Evolutionary conservation across 2,329 filamentous ascomycete genomes (phyloP).

Genomic region (Fusarium sambucinum): DNA sequence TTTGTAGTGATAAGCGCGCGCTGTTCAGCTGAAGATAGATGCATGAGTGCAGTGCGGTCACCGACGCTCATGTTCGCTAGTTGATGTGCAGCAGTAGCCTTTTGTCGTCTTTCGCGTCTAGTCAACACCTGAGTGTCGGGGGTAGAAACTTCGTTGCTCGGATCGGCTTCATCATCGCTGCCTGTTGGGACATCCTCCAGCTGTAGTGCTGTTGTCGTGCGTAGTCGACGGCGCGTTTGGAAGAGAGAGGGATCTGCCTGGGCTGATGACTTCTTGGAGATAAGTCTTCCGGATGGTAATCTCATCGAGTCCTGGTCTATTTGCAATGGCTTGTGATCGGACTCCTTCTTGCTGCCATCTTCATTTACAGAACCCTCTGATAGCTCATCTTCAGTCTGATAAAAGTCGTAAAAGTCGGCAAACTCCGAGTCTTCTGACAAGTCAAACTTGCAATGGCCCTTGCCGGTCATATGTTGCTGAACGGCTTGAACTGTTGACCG

Average conservation of each 20-base stretch:
- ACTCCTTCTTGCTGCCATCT: fast-evolving
- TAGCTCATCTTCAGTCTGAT: fast-evolving
- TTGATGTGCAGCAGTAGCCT: neutral
- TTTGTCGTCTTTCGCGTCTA: conserved; percentile 2
- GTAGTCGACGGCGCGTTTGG: fast-evolving
- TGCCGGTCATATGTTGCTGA: conserved; percentile 18
- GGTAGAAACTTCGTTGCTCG: fast-evolving
- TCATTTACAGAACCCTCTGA: fast-evolving
- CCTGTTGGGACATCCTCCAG: neutral
- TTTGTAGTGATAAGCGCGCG: conserved; percentile 2
- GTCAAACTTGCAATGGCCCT: conserved; percentile 26
- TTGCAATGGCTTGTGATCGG: neutral
- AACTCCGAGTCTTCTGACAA: conserved; percentile 3
- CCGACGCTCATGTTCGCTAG: neutral
- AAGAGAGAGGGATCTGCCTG: neutral
- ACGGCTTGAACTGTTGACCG: neutral
- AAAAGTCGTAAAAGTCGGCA: conserved; percentile 22
- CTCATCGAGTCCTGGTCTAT: conserved; percentile 1
- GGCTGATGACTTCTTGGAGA: conserved; percentile 12
- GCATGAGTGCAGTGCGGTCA: conserved; percentile 9
- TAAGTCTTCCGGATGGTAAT: conserved; percentile 5
- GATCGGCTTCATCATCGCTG: fast-evolving
- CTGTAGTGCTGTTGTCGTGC: fast-evolving
- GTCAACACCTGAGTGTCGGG: neutral
- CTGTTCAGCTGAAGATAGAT: conserved; percentile 10